Base-by-base conservation (phyloP, 306 rosid species). In the Cucurbita pepo region DNA sequence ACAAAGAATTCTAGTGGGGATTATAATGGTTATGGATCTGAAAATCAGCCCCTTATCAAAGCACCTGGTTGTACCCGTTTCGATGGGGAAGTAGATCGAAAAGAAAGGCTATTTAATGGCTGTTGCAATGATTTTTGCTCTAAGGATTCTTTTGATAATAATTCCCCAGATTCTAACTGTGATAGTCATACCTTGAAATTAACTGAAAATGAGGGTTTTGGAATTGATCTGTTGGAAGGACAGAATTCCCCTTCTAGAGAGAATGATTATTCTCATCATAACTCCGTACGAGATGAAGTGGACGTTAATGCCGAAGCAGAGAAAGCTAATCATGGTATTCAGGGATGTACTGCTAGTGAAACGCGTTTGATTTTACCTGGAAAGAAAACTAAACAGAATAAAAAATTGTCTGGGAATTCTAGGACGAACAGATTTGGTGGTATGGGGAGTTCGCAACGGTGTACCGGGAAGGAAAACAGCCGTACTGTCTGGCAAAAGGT, bases 401-500 rank as follows among this genome's bases (percentile, higher is more conserved):
- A 73, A 78, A 56, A 62, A 21, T 75, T 76, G 77, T 69, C 81
- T 3, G 77, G 76, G 62, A 82, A 81, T 81, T 82, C 83, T 59
- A 81, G 80, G 84, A 82, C 77, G 72, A 69, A 73, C 48, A 87
- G 79, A 74, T 82, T 56, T 83, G 83, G 84, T 58, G 77, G 79
- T 38, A 51, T 50, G 60, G 88, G 82, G 50, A 62, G 73, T 78
- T 70, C 58, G 54, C 85, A 83, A 58, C 79, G 81, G 75, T 86
- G 83, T 76, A 37, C 80, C 3, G 87, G 90, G 77, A 91, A 87
- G 83, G 96, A 81, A 85, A 87, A 78, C 73, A 81, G 76, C 63
- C 90, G 82, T 78, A 81, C 97, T 16, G 81, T 91, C 40, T 91
- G 97, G 97, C 87, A 91, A 78, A 91, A 85, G 84, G 97, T 91